Evolutionary conservation across 2,329 filamentous ascomycete genomes (phyloP), one percentile per base, ranked within the genome.

Genomic region (Talaromyces sp.): DNA sequence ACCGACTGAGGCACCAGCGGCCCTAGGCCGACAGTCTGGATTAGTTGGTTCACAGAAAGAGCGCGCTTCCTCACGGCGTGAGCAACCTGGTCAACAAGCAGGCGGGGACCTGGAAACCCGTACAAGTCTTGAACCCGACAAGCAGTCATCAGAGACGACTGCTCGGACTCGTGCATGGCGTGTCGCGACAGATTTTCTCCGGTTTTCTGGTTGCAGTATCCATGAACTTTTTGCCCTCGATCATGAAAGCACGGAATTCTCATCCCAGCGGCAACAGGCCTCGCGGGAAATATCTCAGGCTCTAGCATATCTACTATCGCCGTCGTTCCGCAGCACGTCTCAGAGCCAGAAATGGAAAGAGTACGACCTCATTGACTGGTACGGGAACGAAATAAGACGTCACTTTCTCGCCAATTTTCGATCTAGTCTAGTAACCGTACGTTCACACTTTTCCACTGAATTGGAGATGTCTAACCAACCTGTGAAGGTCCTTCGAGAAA

Each of bases 391-490:
- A 65, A 73, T 77, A 12, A 69, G 75, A 51, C 70, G 75, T 59
- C 78, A 80, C 68, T 81, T 79, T 61, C 60, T 79, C 33, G 65
- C 63, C 7, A 76, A 79, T 63, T 69, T 78, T 47, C 69, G 72
- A 27, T 63, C 64, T 40, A 68, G 68, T 2, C 63, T 80, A 5
- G 63, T 68, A 16, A 57, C 73, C 68, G 78, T 79, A 68, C 54
- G 67, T 63, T 28, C 50, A 16, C 28, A 27, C 7, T 9, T 56
- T 7, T 31, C 2, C 7, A 16, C 40, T 12, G 42, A 59, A 34
- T 18, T 23, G n/a, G 18, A 59, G 9, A 27, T 30, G 28, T 36
- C 59, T 61, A 44, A 61, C 33, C 7, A 16, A 3, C n/a, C 31
- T 5, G 6, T 27, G 36, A 59, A 76, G 73, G 60, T 72, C 36